Conservation (phyloP, 2,329 filamentous ascomycete genomes). For the Neopestalotiopsis clavispora region DNA sequence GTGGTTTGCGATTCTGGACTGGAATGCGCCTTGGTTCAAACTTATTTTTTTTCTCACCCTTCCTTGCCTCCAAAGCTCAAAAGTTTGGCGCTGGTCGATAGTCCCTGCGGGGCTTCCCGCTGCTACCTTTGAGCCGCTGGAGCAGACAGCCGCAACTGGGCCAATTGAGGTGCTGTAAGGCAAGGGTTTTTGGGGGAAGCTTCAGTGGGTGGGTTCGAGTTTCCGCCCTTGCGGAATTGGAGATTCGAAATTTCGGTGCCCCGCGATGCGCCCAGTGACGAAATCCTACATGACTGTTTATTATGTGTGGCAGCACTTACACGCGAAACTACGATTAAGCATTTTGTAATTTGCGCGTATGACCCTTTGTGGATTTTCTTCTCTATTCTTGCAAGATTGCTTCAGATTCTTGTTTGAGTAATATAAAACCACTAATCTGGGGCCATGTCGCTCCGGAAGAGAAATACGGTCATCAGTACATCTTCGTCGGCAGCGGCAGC, state of each 20-base stretch:
- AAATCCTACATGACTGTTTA: constrained; percentile 3
- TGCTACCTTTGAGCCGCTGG: neutral
- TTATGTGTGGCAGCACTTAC: neutral
- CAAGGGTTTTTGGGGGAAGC: neutral
- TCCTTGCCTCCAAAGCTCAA: constrained; percentile 6
- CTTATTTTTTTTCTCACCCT: neutral
- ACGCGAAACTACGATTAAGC: neutral
- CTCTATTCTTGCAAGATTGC: neutral
- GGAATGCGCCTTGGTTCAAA: neutral
- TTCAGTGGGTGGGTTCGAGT: neutral
- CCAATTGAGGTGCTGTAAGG: neutral
- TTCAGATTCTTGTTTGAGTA: neutral
- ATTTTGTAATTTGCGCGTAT: neutral
- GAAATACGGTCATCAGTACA: constrained; percentile 57
- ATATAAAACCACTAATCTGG: neutral
- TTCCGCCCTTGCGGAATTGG: constrained; percentile 18
- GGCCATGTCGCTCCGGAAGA: constrained; percentile 63
- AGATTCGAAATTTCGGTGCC: constrained; percentile 11
- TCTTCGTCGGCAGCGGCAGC: constrained; percentile 34
- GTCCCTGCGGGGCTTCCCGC: constrained; percentile 3
- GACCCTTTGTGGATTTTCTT: neutral
- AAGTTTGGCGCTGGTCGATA: neutral
- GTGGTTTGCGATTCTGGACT: neutral
- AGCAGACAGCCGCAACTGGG: neutral
- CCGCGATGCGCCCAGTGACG: constrained; percentile 11